Conservation (phyloP, 2,329 filamentous ascomycete genomes). For the Aspergillus transmontanensis region DNA sequence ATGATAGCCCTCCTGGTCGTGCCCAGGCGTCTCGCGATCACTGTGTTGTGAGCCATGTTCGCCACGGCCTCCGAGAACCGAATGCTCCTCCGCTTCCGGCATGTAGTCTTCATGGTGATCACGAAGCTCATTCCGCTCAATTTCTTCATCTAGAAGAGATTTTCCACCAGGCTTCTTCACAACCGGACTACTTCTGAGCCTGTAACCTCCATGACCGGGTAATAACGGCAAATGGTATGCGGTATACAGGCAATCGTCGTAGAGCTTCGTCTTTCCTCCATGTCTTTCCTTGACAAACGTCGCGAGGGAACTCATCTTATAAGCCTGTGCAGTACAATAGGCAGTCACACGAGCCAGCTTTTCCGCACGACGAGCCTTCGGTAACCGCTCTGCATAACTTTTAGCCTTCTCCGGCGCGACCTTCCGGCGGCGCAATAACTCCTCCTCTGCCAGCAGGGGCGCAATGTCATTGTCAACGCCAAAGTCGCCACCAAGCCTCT, state of each 20-base stretch:
- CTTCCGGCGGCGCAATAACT: constrained; percentile 59
- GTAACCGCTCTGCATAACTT: constrained; percentile 89
- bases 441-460: constrained; percentile 59
- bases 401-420: constrained; percentile 64
- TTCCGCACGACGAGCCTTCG: constrained; percentile 83
- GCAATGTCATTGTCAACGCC: constrained; percentile 57
- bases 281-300: constrained; percentile 86
- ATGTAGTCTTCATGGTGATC: constrained; percentile 93
- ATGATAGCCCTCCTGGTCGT: constrained; percentile 30
- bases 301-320: constrained; percentile 85
- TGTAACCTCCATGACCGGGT: constrained; percentile 81
- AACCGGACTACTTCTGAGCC: constrained; percentile 85
- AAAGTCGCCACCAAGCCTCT: constrained; percentile 53
- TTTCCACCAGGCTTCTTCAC: constrained; percentile 92
- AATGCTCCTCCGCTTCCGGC: constrained; percentile 61
- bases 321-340: constrained; percentile 93
- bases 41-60: constrained; percentile 18
- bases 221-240: constrained; percentile 92
- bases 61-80: constrained; percentile 39
- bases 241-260: constrained; percentile 95
- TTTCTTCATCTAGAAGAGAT: constrained; percentile 89
- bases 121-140: constrained; percentile 86
- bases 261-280: constrained; percentile 89
- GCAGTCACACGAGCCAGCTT: constrained; percentile 89
- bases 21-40: constrained; percentile 10